Percentiles rank a stretch among this genome's conserved stretches.
Evolutionary conservation across 1,139 yeast species (phyloP).

Genomic region (Hanseniaspora uvarum): DNA sequence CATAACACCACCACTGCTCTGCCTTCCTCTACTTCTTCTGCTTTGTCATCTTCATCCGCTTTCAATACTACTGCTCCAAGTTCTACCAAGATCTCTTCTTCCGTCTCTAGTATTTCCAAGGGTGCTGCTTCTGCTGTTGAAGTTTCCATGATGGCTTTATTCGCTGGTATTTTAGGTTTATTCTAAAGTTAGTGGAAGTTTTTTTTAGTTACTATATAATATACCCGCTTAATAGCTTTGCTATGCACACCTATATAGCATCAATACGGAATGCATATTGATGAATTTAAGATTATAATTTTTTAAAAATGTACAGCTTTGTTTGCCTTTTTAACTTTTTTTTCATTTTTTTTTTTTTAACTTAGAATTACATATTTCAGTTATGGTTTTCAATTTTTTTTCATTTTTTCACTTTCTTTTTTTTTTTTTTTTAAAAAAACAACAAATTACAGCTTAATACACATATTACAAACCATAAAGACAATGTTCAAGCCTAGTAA

Average conservation of each 20-base stretch:
- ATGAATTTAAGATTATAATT: neutral
- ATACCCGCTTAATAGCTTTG: neutral
- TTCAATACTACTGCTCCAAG: neutral
- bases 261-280: neutral
- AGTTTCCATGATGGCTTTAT: slow-evolving; percentile 28
- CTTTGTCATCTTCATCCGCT: too few species aligned
- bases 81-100: slow-evolving; percentile 28
- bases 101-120: slow-evolving; percentile 21
- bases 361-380: neutral
- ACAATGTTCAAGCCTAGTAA: slow-evolving; percentile 24
- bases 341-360: too few species aligned
- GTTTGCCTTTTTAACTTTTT: neutral
- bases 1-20: neutral
- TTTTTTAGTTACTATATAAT: neutral
- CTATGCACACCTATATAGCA: too few species aligned
- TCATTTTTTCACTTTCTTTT: neutral
- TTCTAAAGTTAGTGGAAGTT: slow-evolving; percentile 19
- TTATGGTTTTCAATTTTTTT: neutral
- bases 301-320: too few species aligned
- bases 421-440: slow-evolving; percentile 8
- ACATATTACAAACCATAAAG: slow-evolving; percentile 27
- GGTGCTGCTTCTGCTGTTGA: slow-evolving; percentile 30
- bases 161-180: slow-evolving; percentile 32
- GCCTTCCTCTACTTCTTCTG: too few species aligned
- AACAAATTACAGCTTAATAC: neutral